phyloP scores from a whole-genome alignment of 2,329 filamentous ascomycete species.

The Rhynchosporium secalis region DNA sequence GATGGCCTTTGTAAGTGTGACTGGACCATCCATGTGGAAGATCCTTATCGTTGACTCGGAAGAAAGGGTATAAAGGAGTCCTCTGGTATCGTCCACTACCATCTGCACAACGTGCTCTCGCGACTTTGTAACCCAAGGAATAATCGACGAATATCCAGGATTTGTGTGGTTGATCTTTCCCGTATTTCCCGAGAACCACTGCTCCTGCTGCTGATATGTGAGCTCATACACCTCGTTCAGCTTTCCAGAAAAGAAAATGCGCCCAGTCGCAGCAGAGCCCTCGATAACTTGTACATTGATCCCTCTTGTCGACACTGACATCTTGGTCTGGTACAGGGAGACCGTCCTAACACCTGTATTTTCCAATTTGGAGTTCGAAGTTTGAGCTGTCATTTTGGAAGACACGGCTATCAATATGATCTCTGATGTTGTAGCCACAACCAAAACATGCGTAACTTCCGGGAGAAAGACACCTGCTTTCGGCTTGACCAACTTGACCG shows the following conservation, averaged over 20 bases:
- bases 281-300: conserved; percentile 76
- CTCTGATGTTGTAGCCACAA: conserved; percentile 82
- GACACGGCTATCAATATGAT: conserved; percentile 86
- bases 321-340: conserved; percentile 82
- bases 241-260: conserved; percentile 88
- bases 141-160: conserved; percentile 66
- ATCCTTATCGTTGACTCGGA: conserved; percentile 85
- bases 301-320: conserved; percentile 75
- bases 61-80: conserved; percentile 88
- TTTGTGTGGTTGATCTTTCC: conserved; percentile 87
- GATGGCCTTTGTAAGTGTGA: conserved; percentile 63
- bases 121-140: conserved; percentile 56
- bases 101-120: conserved; percentile 74
- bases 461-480: conserved; percentile 84
- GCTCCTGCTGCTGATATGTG: conserved; percentile 94
- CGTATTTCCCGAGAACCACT: conserved; percentile 90
- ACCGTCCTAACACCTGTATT: conserved; percentile 72
- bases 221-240: conserved; percentile 90
- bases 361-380: conserved; percentile 64
- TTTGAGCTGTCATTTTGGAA: conserved; percentile 61
- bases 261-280: conserved; percentile 74
- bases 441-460: conserved; percentile 82
- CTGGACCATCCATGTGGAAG: conserved; percentile 75
- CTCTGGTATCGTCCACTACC: conserved; percentile 83
- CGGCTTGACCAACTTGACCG: conserved; percentile 84